Conservation (phyloP, 2,329 filamentous ascomycete species). For the Claviceps sp. region DNA sequence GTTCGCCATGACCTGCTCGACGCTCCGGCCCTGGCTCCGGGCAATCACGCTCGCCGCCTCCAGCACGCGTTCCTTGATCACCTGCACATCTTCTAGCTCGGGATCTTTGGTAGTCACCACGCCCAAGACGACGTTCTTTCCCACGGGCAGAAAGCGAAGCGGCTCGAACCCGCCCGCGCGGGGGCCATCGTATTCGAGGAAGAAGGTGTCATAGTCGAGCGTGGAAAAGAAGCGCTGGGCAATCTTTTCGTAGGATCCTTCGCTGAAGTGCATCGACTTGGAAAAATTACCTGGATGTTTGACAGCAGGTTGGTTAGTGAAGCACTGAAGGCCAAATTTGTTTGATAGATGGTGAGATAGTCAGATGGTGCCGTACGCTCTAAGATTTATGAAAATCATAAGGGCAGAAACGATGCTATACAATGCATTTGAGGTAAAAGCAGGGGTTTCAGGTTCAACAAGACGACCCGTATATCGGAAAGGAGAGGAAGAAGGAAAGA, state of each 20-base stretch:
- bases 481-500: constrained; percentile 15
- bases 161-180: constrained; percentile 50
- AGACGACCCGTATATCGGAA: too few species aligned
- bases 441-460: too few species aligned
- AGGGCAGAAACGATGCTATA: too few species aligned
- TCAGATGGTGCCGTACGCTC: too few species aligned
- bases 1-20: constrained; percentile 50
- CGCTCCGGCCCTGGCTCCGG: constrained; percentile 44
- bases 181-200: constrained; percentile 46
- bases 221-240: constrained; percentile 46
- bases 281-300: constrained; percentile 39
- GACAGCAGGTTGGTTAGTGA: background rate
- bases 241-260: constrained; percentile 50
- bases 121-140: constrained; percentile 50
- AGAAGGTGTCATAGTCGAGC: constrained; percentile 47
- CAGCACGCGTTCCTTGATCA: constrained; percentile 39
- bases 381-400: too few species aligned
- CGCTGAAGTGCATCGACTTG: constrained; percentile 48
- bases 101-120: constrained; percentile 49
- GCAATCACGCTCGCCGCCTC: constrained; percentile 53
- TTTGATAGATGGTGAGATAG: too few species aligned
- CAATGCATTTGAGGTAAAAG: too few species aligned
- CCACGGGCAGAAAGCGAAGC: constrained; percentile 40
- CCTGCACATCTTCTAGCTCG: constrained; percentile 39
- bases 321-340: background rate